Evolutionary conservation across 164 flowering plant species (phyloP), one percentile per base, ranked within the genome.

Genomic region (Cinnamomum chago): DNA sequence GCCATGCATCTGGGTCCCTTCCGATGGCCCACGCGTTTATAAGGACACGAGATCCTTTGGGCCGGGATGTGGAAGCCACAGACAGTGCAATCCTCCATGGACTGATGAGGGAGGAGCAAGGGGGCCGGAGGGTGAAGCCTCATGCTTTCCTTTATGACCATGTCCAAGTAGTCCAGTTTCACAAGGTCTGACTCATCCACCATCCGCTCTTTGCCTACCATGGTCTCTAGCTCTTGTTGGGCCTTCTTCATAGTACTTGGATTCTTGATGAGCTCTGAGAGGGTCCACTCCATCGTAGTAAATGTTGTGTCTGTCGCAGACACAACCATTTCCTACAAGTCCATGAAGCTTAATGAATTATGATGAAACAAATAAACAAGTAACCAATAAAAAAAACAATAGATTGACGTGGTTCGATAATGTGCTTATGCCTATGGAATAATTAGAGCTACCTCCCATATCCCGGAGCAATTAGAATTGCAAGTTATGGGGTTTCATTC

Each of bases 11-110:
- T 0, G 82, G 75, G 72, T 79, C 84, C n/a, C 84, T 58, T 35
- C 73, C 79, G 18, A 79, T 80, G 0, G 79, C 70, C 82, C 83
- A 81, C 30, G 68, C 77, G 47, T 82, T 82, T n/a, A 77, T 28
- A 2, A 82, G 12, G 52, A 82, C 70, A 14, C 82, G 40, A 3
- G 84, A 76, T 13, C 75, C 72, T 71, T 60, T 55, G 3, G 82
- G n/a, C n/a, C n/a, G n/a, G 78, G 25, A 79, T 77, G 60, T 69
- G 64, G 30, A 52, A 78, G n/a, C 72, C 75, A 5, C 73, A 58
- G 24, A 81, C 70, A 2, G 55, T 78, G 25, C 27, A 40, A 28
- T 75, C 82, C 51, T 27, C 62, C 40, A 79, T 78, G 67, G 67
- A 25, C 13, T 65, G 35, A 23, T 65, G 67, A 65, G 67, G 67